These are phyloP conservation scores for Diplotaxis tenuifolia DNA, from an alignment of 345 rosid genomes.

Conservation along the genomic window DNA sequence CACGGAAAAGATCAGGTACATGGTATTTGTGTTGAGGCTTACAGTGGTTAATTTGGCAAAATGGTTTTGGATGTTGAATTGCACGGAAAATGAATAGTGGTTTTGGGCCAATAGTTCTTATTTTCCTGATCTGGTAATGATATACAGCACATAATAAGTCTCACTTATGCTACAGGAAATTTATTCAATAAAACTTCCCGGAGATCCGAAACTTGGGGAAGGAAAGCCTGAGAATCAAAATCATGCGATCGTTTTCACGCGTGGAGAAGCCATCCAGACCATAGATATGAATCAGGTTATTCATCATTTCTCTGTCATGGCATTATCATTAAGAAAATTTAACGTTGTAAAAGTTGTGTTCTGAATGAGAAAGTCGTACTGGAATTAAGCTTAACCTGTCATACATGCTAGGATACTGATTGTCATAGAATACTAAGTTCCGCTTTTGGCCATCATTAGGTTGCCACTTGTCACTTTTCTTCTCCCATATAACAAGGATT, in stretches of 20 bases:
- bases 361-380: conserved; percentile 7
- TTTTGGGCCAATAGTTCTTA: background rate
- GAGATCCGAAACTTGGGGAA: conserved; percentile 97
- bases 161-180: conserved; percentile 57
- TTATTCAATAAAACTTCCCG: conserved; percentile 92
- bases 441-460: conserved; percentile 10
- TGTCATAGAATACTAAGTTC: conserved; percentile 12
- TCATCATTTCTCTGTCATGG: conserved; percentile 15
- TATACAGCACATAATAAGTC: conserved; percentile 1
- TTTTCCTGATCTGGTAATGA: conserved; percentile 2
- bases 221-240: conserved; percentile 99
- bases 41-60: background rate
- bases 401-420: conserved; percentile 19
- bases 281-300: conserved; percentile 99
- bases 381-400: background rate
- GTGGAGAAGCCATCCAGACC: conserved; percentile 97
- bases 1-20: conserved; percentile 98
- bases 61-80: conserved; percentile 17
- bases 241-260: conserved; percentile 91
- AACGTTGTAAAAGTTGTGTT: conserved; percentile 3
- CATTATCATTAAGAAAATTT: background rate
- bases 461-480: conserved; percentile 1
- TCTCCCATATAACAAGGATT: conserved; percentile 5
- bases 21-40: conserved; percentile 9
- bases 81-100: conserved; percentile 15